phyloP scores from a whole-genome alignment of 257 asterid genomes.

The Solanum tarijense region DNA sequence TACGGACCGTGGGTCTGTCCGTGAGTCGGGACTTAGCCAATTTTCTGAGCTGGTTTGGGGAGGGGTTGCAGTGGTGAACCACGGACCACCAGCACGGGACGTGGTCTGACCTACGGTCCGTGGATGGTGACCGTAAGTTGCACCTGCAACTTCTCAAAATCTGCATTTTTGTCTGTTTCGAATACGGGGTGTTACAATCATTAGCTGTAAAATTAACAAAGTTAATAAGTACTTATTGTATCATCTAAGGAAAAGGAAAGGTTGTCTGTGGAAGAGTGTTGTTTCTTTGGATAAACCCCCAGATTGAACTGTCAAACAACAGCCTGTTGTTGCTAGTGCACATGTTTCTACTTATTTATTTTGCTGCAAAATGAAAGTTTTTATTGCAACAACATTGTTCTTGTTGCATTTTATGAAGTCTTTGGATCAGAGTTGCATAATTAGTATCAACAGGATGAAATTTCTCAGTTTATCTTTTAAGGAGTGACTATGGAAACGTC shows the following conservation, averaged over 20 bases:
- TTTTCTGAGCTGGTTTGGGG: too few relatives aligned
- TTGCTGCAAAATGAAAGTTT: background rate
- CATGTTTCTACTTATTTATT: background rate
- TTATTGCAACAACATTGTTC: background rate
- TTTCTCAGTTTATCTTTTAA: background rate
- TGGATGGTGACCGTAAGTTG: too few relatives aligned
- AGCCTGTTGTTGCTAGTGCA: background rate
- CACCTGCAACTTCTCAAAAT: too few relatives aligned
- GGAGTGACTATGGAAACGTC: background rate
- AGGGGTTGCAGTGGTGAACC: too few relatives aligned
- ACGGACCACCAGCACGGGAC: too few relatives aligned
- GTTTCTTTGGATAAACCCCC: background rate
- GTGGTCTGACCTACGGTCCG: too few relatives aligned
- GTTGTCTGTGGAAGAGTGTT: background rate
- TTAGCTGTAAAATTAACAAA: background rate
- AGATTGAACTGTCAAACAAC: background rate
- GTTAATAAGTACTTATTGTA: background rate
- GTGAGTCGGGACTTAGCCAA: too few relatives aligned
- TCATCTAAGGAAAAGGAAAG: background rate
- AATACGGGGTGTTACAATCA: too few relatives aligned
- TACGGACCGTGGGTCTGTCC: too few relatives aligned
- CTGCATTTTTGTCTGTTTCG: too few relatives aligned
- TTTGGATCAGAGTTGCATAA: background rate
- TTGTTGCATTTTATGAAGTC: background rate
- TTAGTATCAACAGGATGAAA: background rate